Evolutionary conservation across 805 yeast species (phyloP).

Genomic region (Candida sithepensis): DNA sequence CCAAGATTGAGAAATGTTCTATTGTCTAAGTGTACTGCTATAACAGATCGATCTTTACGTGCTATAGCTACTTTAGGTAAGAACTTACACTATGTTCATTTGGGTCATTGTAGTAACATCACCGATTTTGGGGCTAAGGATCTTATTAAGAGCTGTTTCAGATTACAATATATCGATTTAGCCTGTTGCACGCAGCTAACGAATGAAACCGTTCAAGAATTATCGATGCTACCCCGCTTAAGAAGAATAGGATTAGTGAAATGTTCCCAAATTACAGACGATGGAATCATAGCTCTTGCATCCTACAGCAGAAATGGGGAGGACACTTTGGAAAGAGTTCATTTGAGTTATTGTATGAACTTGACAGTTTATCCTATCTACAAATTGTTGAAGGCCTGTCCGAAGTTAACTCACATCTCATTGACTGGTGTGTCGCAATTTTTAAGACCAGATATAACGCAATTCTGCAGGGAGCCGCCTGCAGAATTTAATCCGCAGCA

Average conservation of each 20-base stretch:
- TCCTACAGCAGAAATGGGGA: constrained; percentile 50
- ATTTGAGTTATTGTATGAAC: constrained; percentile 84
- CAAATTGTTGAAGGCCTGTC: constrained; percentile 72
- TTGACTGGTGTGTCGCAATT: constrained; percentile 92
- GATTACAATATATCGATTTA: constrained; percentile 88
- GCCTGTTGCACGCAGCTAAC: constrained; percentile 93
- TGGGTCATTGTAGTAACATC: constrained; percentile 89
- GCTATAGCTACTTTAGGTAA: constrained; percentile 72
- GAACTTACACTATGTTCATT: constrained; percentile 81
- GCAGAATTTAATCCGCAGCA: constrained; percentile 87
- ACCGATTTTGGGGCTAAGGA: constrained; percentile 84
- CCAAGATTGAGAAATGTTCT: constrained; percentile 87
- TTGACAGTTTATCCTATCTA: constrained; percentile 76
- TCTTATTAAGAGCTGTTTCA: constrained; percentile 71
- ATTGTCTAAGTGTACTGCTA: constrained; percentile 80
- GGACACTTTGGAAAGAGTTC: constrained; percentile 88
- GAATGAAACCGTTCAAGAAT: constrained; percentile 71
- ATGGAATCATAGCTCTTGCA: constrained; percentile 68
- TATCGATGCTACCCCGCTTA: constrained; percentile 72
- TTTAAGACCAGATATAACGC: constrained; percentile 77
- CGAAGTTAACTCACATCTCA: constrained; percentile 83
- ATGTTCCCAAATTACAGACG: constrained; percentile 83
- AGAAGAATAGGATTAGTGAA: constrained; percentile 92
- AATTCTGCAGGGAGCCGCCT: constrained; percentile 89
- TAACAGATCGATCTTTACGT: constrained; percentile 76